These are phyloP conservation scores for Waltergamsia citrina DNA, from an alignment of 2,329 filamentous ascomycete species.

Conservation along the genomic window DNA sequence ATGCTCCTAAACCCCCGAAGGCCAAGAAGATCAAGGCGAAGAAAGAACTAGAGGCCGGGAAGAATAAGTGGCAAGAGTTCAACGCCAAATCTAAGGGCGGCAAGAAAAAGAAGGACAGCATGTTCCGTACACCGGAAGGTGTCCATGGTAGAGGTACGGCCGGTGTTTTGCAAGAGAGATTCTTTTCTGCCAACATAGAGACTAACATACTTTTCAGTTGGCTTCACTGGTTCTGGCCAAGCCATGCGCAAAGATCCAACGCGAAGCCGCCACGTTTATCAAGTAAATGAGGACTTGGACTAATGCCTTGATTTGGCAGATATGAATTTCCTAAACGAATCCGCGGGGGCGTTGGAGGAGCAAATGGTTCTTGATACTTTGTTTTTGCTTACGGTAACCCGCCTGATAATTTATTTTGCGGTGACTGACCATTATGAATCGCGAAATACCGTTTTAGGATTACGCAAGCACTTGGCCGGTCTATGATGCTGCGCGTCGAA, in stretches of 20 bases:
- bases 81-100: slow-evolving; percentile 65
- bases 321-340: slow-evolving; percentile 1
- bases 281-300: slow-evolving; percentile 66
- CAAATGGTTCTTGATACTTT: slow-evolving; percentile 9
- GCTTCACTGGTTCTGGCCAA: slow-evolving; percentile 92
- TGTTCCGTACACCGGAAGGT: slow-evolving; percentile 89
- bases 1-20: slow-evolving; percentile 61
- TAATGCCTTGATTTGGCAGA: slow-evolving; percentile 27
- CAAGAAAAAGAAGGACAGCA: slow-evolving; percentile 81
- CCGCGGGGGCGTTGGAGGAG: slow-evolving; percentile 3
- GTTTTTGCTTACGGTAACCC: slow-evolving; percentile 19
- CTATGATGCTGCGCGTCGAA: too few relatives aligned
- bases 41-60: slow-evolving; percentile 82
- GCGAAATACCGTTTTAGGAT: too few relatives aligned
- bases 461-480: too few relatives aligned
- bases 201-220: slow-evolving; percentile 65
- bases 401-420: slow-evolving; percentile 13
- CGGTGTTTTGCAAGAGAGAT: too few relatives aligned
- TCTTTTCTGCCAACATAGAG: too few relatives aligned
- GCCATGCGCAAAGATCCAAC: slow-evolving; percentile 88
- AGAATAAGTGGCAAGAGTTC: slow-evolving; percentile 94
- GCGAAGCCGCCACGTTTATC: slow-evolving; percentile 76
- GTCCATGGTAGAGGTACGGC: slow-evolving; percentile 72
- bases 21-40: slow-evolving; percentile 88
- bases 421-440: slow-evolving; percentile 2